These are phyloP conservation scores for Russula compacta DNA, from an alignment of 768 basidiomycete genomes.

Conservation along the genomic window DNA sequence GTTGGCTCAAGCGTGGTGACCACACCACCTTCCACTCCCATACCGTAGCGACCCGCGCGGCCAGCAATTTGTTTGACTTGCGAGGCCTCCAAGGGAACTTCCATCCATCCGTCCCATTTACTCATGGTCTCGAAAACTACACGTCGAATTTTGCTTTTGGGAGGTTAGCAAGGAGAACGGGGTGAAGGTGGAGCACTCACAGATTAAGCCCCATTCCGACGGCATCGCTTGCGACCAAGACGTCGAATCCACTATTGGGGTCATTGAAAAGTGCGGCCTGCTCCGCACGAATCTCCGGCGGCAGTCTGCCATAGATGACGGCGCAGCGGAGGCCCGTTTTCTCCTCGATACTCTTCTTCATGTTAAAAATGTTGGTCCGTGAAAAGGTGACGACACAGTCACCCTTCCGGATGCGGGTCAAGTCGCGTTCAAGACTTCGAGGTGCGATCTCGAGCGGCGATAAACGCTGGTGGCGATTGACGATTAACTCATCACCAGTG, in stretches of 20 bases:
- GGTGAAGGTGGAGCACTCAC: constrained; percentile 38
- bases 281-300: constrained; percentile 84
- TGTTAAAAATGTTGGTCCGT: constrained; percentile 59
- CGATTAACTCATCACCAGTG: constrained; percentile 72
- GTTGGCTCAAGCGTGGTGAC: constrained; percentile 60
- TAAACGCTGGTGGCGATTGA: constrained; percentile 81
- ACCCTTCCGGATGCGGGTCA: constrained; percentile 56
- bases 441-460: constrained; percentile 72
- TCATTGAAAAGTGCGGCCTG: constrained; percentile 93
- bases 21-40: constrained; percentile 47
- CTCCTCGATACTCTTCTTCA: constrained; percentile 67
- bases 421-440: constrained; percentile 51
- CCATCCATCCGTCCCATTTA: constrained; percentile 47
- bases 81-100: constrained; percentile 48
- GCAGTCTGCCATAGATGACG: constrained; percentile 83
- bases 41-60: constrained; percentile 82
- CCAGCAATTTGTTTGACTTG: constrained; percentile 93
- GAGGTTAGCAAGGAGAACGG: constrained; percentile 23
- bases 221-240: constrained; percentile 90
- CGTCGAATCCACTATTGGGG: constrained; percentile 70
- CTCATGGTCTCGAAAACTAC: constrained; percentile 59
- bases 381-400: constrained; percentile 91
- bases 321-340: constrained; percentile 73
- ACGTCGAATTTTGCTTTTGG: constrained; percentile 87
- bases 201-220: constrained; percentile 97